Percentiles rank a stretch among this genome's conserved stretches.
Conservation (phyloP, 139 green algal species). For the Tetraselmis chui region DNA sequence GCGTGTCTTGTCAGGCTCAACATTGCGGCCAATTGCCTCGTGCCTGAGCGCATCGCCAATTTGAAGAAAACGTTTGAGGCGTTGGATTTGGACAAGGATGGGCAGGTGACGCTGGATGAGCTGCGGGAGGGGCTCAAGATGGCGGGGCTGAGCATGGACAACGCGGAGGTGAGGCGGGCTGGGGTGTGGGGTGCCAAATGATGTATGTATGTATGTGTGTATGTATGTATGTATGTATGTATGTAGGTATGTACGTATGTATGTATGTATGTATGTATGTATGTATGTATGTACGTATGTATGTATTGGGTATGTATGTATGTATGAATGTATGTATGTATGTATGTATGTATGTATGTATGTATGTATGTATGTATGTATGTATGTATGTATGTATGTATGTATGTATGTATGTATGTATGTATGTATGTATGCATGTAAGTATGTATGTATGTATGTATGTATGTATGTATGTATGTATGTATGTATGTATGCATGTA, state of each 20-base stretch:
- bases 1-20: conserved; percentile 13
- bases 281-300: background rate
- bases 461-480: conserved; percentile 8
- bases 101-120: conserved; percentile 51
- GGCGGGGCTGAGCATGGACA: conserved; percentile 16
- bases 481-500: conserved; percentile 2
- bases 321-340: too few species aligned
- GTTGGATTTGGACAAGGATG: conserved; percentile 48
- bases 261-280: conserved; percentile 6
- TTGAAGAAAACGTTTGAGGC: conserved; percentile 50
- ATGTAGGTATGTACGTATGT: too few species aligned
- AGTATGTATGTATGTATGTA: too few species aligned
- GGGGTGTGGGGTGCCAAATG: too few species aligned
- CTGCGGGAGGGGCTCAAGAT: conserved; percentile 36
- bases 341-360: too few species aligned
- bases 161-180: conserved; percentile 11
- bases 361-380: too few species aligned
- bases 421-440: too few species aligned
- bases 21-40: background rate
- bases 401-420: too few species aligned
- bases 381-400: too few species aligned
- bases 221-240: too few species aligned
- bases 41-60: conserved; percentile 25
- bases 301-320: conserved; percentile 5
- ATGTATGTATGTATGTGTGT: too few species aligned